Evolutionary conservation across 768 basidiomycete species (phyloP), one percentile per base, ranked within the genome.

Genomic region (Crucibulum laeve): DNA sequence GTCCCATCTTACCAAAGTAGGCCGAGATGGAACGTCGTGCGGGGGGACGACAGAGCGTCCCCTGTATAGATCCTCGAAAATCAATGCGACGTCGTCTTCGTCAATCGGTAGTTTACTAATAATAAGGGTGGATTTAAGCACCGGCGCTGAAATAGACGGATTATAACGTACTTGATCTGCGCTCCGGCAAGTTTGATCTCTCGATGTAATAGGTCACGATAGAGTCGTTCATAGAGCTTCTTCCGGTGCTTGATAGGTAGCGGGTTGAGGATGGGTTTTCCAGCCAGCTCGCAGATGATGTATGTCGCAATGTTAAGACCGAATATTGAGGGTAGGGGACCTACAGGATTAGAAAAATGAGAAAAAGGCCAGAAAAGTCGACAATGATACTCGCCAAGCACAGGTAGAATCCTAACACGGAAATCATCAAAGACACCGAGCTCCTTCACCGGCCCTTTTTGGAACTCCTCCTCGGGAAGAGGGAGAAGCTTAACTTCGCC

Each of bases 351-450:
- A n/a, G n/a, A n/a, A n/a, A n/a, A n/a, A n/a, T n/a, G n/a, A n/a
- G n/a, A n/a, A n/a, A n/a, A n/a, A n/a, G n/a, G n/a, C n/a, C n/a
- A n/a, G n/a, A n/a, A n/a, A n/a, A 38, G 22, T 32, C 1, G 23
- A 36, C 41, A 25, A 33, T 28, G 30, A 21, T 18, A 58, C 76
- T 5, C 40, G 83, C 87, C 91, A 3, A 97, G 73, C 4, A 97
- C 95, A 22, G 95, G 95, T 8, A 97, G 61, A 51, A 97, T 95
- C 26, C 95, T 78, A 8, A 98, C 90, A 23, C 95, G 72, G 67
- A 97, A 97, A 59, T 96, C 90, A 56, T 92, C 88, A 46, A 97
- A 87, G 4, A 85, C 84, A 14, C 87, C 82, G 5, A 98, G 74
- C 64, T 98, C 93, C 53, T 88, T 84, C 8, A 97, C 86, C 11